Conservation (phyloP, 495 filamentous ascomycete species). For the Lichenothelia convexa region DNA sequence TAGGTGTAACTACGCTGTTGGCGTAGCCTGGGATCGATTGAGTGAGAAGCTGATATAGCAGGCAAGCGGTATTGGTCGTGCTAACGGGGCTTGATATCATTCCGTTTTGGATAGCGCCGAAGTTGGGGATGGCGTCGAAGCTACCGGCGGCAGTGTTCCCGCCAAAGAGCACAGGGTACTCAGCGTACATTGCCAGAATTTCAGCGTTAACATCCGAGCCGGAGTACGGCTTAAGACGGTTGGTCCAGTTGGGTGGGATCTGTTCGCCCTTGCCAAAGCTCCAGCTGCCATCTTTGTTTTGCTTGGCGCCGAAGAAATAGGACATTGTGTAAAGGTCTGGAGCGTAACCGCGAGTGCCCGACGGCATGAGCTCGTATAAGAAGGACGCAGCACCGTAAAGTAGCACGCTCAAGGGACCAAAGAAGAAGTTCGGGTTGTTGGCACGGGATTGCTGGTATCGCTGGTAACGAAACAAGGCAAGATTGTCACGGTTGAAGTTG, state of each 20-base stretch:
- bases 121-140: conserved; percentile 19
- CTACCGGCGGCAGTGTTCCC: conserved; percentile 16
- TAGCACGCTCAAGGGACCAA: conserved; percentile 19
- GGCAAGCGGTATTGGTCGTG: conserved; percentile 11
- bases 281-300: conserved; percentile 17
- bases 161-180: conserved; percentile 23
- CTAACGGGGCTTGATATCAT: conserved; percentile 8
- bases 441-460: conserved; percentile 19
- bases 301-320: conserved; percentile 22
- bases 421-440: conserved; percentile 23
- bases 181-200: conserved; percentile 19
- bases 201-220: conserved; percentile 14
- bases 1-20: conserved; percentile 17
- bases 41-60: conserved; percentile 24
- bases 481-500: conserved; percentile 17
- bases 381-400: conserved; percentile 24
- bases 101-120: conserved; percentile 17
- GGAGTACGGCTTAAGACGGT: conserved; percentile 19
- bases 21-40: conserved; percentile 15
- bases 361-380: conserved; percentile 26
- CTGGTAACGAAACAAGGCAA: conserved; percentile 19
- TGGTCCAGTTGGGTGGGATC: conserved; percentile 24
- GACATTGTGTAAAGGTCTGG: conserved; percentile 21
- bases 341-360: conserved; percentile 10
- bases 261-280: conserved; percentile 19